These are phyloP conservation scores for Xylaria sp. DNA, from an alignment of 2,329 filamentous ascomycete species.

Conservation along the genomic window DNA sequence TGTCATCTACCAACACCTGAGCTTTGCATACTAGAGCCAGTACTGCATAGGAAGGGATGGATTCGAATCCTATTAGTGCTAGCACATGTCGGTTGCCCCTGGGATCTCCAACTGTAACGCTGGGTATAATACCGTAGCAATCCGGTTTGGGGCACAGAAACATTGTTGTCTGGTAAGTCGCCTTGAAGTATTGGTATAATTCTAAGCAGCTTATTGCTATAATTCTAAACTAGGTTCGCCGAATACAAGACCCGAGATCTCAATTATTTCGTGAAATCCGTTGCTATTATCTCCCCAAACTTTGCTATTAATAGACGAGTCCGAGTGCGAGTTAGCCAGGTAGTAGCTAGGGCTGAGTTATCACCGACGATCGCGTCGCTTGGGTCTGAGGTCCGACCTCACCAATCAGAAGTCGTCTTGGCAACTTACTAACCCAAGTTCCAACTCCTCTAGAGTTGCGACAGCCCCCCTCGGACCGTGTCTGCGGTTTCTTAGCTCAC, in stretches of 20 bases:
- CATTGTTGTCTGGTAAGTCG: no score
- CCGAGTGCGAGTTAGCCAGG: slow-evolving; percentile 4
- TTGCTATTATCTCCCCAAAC: background rate
- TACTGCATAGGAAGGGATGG: no score
- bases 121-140: no score
- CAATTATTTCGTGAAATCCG: background rate
- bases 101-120: background rate
- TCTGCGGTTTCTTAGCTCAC: background rate
- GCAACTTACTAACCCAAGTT: background rate
- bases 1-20: background rate
- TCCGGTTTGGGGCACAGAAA: no score
- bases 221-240: no score
- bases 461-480: background rate
- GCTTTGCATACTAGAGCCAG: no score
- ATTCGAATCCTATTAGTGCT: no score
- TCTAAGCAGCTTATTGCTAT: background rate
- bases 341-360: background rate
- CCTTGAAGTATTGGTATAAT: background rate
- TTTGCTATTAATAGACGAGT: background rate
- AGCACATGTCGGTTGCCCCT: no score
- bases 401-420: slow-evolving; percentile 25
- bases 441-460: background rate
- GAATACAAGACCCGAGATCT: background rate
- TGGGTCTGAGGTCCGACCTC: slow-evolving; percentile 23
- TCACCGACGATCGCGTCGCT: background rate